Conservation (phyloP, 1,139 yeast species). For the Taphrina wiesneri region DNA sequence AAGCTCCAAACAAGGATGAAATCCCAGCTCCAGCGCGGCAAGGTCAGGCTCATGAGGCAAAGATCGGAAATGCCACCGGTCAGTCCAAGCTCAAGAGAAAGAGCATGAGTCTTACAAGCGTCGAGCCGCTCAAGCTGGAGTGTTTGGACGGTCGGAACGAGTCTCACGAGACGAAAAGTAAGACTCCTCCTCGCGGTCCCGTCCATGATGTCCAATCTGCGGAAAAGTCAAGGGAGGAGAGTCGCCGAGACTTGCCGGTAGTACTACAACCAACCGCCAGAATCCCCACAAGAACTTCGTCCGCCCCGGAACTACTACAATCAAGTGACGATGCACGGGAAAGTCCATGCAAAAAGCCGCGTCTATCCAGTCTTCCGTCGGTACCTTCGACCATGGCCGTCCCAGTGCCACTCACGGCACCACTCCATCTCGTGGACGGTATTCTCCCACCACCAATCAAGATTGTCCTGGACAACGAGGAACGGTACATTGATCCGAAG, state of each 20-base stretch:
- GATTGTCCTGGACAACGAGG: not conserved
- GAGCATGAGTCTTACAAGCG: not conserved
- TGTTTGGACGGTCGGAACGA: not conserved
- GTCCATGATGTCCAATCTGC: not conserved
- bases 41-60: not conserved
- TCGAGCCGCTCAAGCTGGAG: not conserved
- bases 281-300: not conserved
- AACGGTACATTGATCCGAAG: constrained; percentile 2
- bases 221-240: not conserved
- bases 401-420: not conserved
- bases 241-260: not conserved
- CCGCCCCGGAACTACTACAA: not conserved
- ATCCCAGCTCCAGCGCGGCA: not conserved
- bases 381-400: not conserved
- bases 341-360: not conserved
- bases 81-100: not conserved
- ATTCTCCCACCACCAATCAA: not conserved
- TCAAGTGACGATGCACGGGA: not conserved
- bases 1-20: not conserved
- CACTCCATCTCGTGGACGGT: constrained; percentile 7
- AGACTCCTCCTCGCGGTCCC: not conserved
- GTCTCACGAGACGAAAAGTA: not conserved
- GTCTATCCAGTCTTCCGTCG: not conserved
- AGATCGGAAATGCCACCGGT: not conserved
- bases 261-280: not conserved